Evolutionary conservation across 1,284 basidiomycete genomes (phyloP).

Genomic region (Cryptococcus amylolentus): DNA sequence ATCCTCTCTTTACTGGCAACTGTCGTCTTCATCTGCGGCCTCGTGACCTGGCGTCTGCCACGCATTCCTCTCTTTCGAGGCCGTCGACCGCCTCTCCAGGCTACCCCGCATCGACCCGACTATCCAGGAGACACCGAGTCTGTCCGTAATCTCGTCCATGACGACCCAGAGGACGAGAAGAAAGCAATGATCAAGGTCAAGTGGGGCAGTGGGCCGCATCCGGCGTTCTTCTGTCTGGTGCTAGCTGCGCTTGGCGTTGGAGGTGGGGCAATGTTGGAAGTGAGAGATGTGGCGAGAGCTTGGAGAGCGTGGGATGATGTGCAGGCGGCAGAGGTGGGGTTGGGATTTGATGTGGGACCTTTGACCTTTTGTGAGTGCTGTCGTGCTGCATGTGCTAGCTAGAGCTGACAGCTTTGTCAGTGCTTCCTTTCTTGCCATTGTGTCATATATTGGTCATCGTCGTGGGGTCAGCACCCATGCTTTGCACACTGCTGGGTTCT

Average conservation of each 20-base stretch:
- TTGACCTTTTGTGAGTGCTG: slow-evolving; percentile 16
- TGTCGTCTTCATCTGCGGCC: slow-evolving; percentile 1
- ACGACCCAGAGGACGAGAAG: neutral
- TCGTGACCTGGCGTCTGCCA: slow-evolving; percentile 3
- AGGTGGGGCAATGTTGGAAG: slow-evolving; percentile 4
- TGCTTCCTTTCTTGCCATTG: slow-evolving; percentile 8
- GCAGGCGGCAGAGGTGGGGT: slow-evolving; percentile 9
- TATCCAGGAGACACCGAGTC: neutral
- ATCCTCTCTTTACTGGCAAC: slow-evolving; percentile 9
- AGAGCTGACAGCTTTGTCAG: neutral
- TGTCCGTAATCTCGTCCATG: neutral
- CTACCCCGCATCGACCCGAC: slow-evolving; percentile 1
- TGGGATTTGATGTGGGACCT: slow-evolving; percentile 9
- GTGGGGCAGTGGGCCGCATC: slow-evolving; percentile 3
- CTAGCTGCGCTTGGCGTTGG: slow-evolving; percentile 5
- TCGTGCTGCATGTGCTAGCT: neutral
- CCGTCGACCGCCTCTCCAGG: neutral
- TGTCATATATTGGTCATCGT: slow-evolving; percentile 5
- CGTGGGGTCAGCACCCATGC: neutral
- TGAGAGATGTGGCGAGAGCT: slow-evolving; percentile 9
- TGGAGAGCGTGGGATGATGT: slow-evolving; percentile 8
- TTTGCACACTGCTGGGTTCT: neutral
- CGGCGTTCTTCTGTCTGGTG: slow-evolving; percentile 8
- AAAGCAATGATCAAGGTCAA: neutral
- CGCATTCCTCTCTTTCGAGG: neutral